Base-by-base conservation (phyloP, 306 rosid genomes). In the Inga leiocalycina region DNA sequence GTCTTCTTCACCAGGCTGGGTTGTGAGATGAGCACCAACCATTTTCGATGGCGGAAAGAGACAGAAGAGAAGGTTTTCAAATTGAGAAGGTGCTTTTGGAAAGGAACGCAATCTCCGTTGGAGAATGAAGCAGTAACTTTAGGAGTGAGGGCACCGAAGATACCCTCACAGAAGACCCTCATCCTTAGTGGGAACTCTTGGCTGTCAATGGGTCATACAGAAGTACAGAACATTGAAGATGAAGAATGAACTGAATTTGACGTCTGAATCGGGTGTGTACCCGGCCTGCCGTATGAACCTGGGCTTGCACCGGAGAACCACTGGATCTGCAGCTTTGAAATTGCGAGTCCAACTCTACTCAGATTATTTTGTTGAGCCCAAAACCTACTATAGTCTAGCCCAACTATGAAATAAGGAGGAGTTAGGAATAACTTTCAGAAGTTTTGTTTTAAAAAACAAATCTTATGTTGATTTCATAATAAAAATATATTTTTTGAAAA, bases 11-110 rank as follows among this genome's bases (percentile, higher is more conserved):
- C 24, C 4, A 24, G 24, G 66, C 59, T 46, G 27, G 81, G 59
- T 77, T 54, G 79, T 46, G 88, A 62, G 48, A 83, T 44, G 52
- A 80, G 83, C 22, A 68, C 22, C 27, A 77, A 76, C 11, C 45
- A 81, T 43, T 87, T 85, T 49, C 74, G 79, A 82, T 30, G 82
- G 79, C 27, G 6, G 30, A 85, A 68, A 81, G 88, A 71, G 72
- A 65, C 34, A 54, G 86, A 78, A 62, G 75, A 75, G 35, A 73
- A 49, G 69, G 65, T 59, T 32, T 76, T 79, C 56, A 71, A 79
- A 45, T 73, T 86, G 71, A 81, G 77, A 73, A 80, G 54, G 64
- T 80, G 54, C 7, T 81, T 81, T n/a, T 51, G 86, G 72, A 45
- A 49, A 37, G 46, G 78, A 27, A 34, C 14, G 37, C 13, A 12